Conservation (phyloP, 192 early-diverging fungal genomes). For the Coemansia sp. region DNA sequence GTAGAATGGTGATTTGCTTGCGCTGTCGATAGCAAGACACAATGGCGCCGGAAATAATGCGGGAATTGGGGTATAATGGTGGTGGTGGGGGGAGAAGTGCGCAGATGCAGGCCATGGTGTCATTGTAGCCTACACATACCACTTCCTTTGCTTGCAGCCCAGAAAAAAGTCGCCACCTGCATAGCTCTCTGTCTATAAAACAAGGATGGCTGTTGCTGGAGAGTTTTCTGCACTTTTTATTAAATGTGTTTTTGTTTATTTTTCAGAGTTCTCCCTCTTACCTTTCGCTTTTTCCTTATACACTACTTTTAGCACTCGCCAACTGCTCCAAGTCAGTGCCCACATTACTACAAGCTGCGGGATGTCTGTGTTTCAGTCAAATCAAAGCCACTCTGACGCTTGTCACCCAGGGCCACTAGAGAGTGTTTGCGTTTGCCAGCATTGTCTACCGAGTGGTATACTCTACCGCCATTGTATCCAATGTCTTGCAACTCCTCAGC, state of each 20-base stretch:
- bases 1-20: not conserved
- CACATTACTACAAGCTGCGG: not conserved
- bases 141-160: slow-evolving; percentile 8
- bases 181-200: slow-evolving; percentile 15
- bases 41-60: slow-evolving; percentile 15
- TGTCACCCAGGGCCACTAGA: not conserved
- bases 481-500: not conserved
- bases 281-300: not conserved
- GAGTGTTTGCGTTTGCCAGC: not conserved
- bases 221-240: slow-evolving; percentile 9
- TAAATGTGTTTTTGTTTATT: slow-evolving; percentile 13
- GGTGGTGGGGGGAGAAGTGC: slow-evolving; percentile 3
- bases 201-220: not conserved
- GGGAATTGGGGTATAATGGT: slow-evolving; percentile 10
- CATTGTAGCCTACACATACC: not conserved
- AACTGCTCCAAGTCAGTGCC: not conserved
- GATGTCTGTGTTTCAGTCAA: not conserved
- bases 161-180: slow-evolving; percentile 14
- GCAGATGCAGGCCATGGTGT: slow-evolving; percentile 12
- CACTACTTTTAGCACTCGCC: not conserved
- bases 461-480: not conserved
- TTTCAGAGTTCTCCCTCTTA: not conserved
- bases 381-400: not conserved
- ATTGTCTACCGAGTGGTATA: not conserved
- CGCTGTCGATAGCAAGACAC: slow-evolving; percentile 9